Base-by-base conservation (phyloP, 306 rosid species). In the Ormosia emarginata region DNA sequence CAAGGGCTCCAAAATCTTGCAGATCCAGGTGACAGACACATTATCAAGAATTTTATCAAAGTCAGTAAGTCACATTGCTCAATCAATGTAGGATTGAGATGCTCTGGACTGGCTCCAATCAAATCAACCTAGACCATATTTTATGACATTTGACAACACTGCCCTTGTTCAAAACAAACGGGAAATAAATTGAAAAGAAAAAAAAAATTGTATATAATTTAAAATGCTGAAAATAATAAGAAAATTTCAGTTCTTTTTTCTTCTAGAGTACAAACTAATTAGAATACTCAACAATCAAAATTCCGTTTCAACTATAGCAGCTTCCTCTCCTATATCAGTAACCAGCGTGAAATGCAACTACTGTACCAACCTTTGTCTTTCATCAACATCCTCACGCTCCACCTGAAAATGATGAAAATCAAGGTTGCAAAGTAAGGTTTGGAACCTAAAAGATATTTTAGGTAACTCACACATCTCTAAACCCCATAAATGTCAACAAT, bases 311-410 rank as follows among this genome's bases (percentile, higher is more conserved):
- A 53, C 43, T 79, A 33, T 10, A 57, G 36, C 40, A 70, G 36
- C 63, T 57, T 41, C 6, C 32, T 40, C 77, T 40, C 50, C 67
- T 77, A 55, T 77, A 55, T 5, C 40, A 56, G 41, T 62, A 71
- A 34, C 80, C 66, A 71, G 12, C 3, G 30, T 10, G 3, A 61
- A 75, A 8, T 67, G 62, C 83, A 74, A 36, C 82, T 85, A 90
- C n/a, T 85, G 89, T 17, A 85, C 87, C 30, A 53, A 52, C 88
- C 82, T 89, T 80, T 85, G 91, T 68, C 92, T 87, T 76, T 81
- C 90, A 6, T 44, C 81, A 2, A 57, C 86, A 70, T 81, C 91
- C 61, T 91, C 98, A 12, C 66, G 81, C 85, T 84, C 90, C 77
- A 87, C 88, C 88, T 87, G 84, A 76, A 76, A 65, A 71, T 67